Conservation (phyloP, 192 early-diverging fungal genomes). For the Coemansia sp. region DNA sequence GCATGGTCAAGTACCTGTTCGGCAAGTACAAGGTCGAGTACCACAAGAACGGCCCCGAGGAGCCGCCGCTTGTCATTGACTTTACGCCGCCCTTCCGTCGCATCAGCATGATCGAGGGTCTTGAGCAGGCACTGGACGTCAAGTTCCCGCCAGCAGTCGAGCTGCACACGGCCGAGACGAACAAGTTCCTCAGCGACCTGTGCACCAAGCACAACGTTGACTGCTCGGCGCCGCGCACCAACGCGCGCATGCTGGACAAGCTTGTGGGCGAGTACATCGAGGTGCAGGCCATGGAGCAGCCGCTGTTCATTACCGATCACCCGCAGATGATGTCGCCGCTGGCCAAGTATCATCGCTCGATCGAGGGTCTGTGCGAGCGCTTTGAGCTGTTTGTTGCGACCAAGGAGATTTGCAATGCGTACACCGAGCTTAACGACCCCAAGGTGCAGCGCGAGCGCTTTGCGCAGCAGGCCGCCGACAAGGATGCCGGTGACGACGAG, state of each 20-base stretch:
- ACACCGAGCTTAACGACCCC: constrained; percentile 99
- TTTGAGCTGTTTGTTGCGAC: constrained; percentile 99
- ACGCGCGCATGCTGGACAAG: constrained; percentile 93
- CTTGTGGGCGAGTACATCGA: constrained; percentile 82
- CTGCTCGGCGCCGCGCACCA: constrained; percentile 91
- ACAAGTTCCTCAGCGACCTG: constrained; percentile 88
- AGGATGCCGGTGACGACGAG: constrained; percentile 98
- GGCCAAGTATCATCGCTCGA: constrained; percentile 92
- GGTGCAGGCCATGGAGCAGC: constrained; percentile 71
- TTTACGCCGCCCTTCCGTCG: constrained; percentile 96
- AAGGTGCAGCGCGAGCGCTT: constrained; percentile 98
- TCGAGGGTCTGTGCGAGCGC: constrained; percentile 91
- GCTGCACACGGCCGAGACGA: constrained; percentile 77
- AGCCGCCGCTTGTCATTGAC: constrained; percentile 80
- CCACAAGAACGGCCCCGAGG: constrained; percentile 87
- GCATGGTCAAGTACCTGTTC: constrained; percentile 92
- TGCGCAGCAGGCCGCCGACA: constrained; percentile 95
- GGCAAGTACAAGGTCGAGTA: constrained; percentile 90
- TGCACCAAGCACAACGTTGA: constrained; percentile 95
- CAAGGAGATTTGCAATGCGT: constrained; percentile 98
- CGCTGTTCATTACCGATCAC: constrained; percentile 95
- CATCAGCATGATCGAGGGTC: constrained; percentile 87
- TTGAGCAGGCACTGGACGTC: constrained; percentile 86
- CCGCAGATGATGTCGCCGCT: constrained; percentile 99
- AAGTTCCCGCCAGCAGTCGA: constrained; percentile 88